Percentiles rank a stretch among this genome's conserved stretches.
Evolutionary conservation across 495 filamentous ascomycete species (phyloP).

Genomic region (Acidiella bohemica): DNA sequence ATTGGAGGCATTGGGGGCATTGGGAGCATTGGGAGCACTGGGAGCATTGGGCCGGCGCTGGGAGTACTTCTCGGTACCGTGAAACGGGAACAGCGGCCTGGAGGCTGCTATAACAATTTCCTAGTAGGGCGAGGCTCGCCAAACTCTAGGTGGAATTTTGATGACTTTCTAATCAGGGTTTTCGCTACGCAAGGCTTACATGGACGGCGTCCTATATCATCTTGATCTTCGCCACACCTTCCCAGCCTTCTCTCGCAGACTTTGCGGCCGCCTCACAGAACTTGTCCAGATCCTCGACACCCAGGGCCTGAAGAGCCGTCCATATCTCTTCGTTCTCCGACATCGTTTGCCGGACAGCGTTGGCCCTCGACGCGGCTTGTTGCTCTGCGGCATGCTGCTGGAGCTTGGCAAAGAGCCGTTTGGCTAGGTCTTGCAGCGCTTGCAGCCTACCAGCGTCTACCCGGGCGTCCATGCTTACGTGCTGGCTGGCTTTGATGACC

Average conservation of each 20-base stretch:
- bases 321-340: neutral
- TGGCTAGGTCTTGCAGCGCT: neutral
- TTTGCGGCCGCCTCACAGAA: constrained; percentile 12
- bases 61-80: too few species aligned
- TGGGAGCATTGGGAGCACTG: too few species aligned
- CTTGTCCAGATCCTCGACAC: neutral
- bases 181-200: too few species aligned
- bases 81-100: too few species aligned
- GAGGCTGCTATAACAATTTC: too few species aligned
- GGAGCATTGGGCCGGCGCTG: too few species aligned
- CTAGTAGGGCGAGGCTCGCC: too few species aligned
- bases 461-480: neutral
- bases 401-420: neutral
- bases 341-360: constrained; percentile 1
- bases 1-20: too few species aligned
- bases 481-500: neutral
- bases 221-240: constrained; percentile 10
- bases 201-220: too few species aligned
- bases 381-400: constrained; percentile 3
- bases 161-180: too few species aligned
- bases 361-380: neutral
- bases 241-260: constrained; percentile 16
- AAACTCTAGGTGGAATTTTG: too few species aligned
- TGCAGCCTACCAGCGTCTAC: neutral
- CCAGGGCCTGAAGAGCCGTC: constrained; percentile 2